A percentile compares a stretch with the other conserved stretches of the same genome.
Conservation (phyloP, 23 red algal species). For the Gracilaria domingensis region DNA sequence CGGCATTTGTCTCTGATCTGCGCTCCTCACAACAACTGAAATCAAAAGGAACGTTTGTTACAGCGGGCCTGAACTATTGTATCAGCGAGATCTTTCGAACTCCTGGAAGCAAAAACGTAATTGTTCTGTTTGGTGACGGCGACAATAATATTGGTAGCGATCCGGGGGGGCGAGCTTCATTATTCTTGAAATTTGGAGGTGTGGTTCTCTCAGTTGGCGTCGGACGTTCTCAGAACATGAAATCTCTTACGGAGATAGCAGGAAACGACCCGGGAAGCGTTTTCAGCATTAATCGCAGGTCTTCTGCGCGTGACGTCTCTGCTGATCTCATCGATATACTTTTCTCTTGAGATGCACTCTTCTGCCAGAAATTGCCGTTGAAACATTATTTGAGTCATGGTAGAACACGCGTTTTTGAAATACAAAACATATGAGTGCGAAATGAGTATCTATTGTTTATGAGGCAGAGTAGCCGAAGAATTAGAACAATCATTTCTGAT, state of each 20-base stretch:
- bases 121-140: slow-evolving; percentile 31
- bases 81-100: not conserved
- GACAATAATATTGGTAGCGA: not conserved
- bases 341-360: not conserved
- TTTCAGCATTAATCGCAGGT: slow-evolving; percentile 1
- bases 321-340: not conserved
- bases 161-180: not conserved
- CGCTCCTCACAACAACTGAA: not conserved
- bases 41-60: not conserved
- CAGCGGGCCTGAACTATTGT: slow-evolving; percentile 17
- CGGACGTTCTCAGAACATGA: slow-evolving; percentile 1
- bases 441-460: not conserved
- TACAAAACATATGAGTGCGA: not conserved
- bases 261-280: not conserved
- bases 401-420: not conserved
- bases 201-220: slow-evolving; percentile 21
- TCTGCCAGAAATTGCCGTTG: not conserved
- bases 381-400: not conserved
- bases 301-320: not conserved
- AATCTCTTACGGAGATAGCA: not conserved
- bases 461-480: no score
- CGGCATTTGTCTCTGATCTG: not conserved
- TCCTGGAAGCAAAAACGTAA: not conserved
- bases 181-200: slow-evolving; percentile 9
- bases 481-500: no score